Percentiles rank a stretch among this genome's conserved stretches.
Conservation (phyloP, 208 protist species). For the Leishmania amazonensis region DNA sequence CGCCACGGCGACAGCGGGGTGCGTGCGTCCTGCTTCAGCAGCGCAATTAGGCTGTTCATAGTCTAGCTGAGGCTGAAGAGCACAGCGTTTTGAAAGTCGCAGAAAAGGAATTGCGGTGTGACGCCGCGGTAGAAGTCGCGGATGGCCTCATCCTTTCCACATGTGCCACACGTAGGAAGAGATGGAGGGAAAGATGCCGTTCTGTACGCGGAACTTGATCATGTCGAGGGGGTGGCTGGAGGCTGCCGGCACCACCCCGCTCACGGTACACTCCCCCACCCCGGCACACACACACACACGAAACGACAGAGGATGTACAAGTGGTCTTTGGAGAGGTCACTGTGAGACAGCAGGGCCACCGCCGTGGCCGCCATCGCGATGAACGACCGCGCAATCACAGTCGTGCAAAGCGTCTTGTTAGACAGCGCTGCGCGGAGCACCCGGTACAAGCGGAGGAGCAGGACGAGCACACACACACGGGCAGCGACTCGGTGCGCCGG, state of each 20-base stretch:
- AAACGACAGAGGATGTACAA: conserved; percentile 52
- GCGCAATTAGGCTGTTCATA: conserved; percentile 55
- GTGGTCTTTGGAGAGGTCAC: conserved; percentile 21
- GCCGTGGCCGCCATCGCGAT: background rate
- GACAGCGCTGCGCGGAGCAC: too few species aligned
- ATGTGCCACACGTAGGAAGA: conserved; percentile 42
- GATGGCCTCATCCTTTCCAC: conserved; percentile 51
- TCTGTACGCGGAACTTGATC: conserved; percentile 72
- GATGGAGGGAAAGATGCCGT: conserved; percentile 57
- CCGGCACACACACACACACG: background rate
- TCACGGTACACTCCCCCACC: conserved; percentile 50
- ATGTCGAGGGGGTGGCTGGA: conserved; percentile 77
- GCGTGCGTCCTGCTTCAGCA: conserved; percentile 30
- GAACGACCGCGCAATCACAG: background rate
- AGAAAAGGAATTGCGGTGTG: conserved; percentile 53
- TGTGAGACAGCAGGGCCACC: background rate
- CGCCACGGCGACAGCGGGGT: conserved; percentile 55
- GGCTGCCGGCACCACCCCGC: conserved; percentile 65
- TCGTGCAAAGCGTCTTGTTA: background rate
- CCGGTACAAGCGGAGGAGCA: background rate
- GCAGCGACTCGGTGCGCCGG: background rate
- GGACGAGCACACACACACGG: background rate
- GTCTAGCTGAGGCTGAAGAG: conserved; percentile 75
- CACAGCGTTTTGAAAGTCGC: conserved; percentile 68
- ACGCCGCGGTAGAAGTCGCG: conserved; percentile 70